Evolutionary conservation across 495 filamentous ascomycete species (phyloP).

Genomic region (Penicillium turbatum): DNA sequence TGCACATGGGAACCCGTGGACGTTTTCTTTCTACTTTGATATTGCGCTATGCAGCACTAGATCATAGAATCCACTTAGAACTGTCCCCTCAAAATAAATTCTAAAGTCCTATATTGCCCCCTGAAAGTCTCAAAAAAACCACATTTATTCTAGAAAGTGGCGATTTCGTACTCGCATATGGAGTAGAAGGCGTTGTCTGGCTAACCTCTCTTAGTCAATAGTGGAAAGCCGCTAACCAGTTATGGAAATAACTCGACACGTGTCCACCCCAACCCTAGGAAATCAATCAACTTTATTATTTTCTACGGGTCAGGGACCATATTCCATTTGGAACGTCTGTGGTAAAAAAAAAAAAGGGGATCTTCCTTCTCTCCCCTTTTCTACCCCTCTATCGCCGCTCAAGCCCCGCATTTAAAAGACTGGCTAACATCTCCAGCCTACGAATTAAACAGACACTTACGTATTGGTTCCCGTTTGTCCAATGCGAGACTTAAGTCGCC

Average conservation of each 20-base stretch:
- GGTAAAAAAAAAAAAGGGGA: no score
- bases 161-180: slow-evolving; percentile 1
- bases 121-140: background rate
- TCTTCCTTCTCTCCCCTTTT: background rate
- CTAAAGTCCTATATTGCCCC: background rate
- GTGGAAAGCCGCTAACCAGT: background rate
- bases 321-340: background rate
- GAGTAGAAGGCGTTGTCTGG: background rate
- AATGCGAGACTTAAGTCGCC: background rate
- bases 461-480: background rate
- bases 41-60: background rate
- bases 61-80: slow-evolving; percentile 1
- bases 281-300: slow-evolving; percentile 1
- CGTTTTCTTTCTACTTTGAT: background rate
- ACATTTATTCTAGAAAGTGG: background rate
- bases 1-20: background rate
- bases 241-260: slow-evolving; percentile 1
- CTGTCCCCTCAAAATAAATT: background rate
- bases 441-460: background rate
- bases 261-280: slow-evolving; percentile 8
- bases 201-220: background rate
- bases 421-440: background rate
- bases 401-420: slow-evolving; percentile 3
- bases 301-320: background rate
- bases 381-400: slow-evolving; percentile 1